Evolutionary conservation across 441 rosid species (phyloP).

Genomic region (Corymbia calophylla): DNA sequence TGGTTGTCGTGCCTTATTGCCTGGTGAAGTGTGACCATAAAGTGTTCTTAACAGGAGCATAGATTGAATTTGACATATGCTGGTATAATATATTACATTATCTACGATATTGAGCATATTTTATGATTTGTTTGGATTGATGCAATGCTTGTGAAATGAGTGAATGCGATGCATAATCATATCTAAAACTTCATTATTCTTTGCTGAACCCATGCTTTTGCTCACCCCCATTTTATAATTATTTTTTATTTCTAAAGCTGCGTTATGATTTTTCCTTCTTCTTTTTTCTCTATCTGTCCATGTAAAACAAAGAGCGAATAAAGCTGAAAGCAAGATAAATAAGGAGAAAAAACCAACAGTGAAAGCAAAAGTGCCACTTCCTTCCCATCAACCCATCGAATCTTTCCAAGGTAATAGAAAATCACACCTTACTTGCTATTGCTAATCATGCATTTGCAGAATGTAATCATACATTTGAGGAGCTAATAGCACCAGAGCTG

Average conservation of each 20-base stretch:
- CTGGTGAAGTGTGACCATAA: rapidly evolving
- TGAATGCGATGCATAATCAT: background rate
- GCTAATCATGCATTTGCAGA: no score
- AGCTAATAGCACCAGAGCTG: no score
- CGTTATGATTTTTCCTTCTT: no score
- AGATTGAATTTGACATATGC: background rate
- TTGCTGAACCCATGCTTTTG: background rate
- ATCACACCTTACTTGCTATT: no score
- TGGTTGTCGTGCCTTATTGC: background rate
- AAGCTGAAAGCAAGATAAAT: background rate
- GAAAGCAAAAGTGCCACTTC: no score
- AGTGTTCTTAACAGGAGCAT: background rate
- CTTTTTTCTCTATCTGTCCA: background rate
- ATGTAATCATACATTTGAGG: no score
- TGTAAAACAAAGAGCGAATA: background rate
- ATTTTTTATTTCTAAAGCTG: no score
- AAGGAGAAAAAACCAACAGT: no score
- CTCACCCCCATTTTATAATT: no score
- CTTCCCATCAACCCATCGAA: no score
- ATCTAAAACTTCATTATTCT: background rate
- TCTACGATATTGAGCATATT: background rate
- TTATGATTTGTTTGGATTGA: background rate
- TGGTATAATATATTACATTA: background rate
- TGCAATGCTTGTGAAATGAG: background rate
- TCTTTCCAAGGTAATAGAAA: no score